Evolutionary conservation across 495 filamentous ascomycete genomes (phyloP), one percentile per base, ranked within the genome.

Genomic region (Bacidia rubella): DNA sequence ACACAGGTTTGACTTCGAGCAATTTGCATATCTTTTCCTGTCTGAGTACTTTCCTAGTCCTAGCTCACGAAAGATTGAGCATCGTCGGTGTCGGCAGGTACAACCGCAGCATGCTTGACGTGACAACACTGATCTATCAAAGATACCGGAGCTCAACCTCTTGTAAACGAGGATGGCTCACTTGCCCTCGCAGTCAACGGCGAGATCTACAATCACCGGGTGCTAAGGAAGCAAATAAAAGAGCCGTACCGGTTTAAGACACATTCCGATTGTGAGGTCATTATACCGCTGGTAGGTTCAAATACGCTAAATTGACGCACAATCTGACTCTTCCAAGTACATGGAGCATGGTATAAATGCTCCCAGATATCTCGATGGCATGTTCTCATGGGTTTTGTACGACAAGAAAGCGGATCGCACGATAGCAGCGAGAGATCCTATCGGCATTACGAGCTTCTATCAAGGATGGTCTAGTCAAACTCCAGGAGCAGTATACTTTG

Each of bases 371-470:
- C 81, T 98, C 56, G 92, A 98, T 66, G 92, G 92, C 69, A 98
- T 98, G 93, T 98, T 98, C 79, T 95, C 90, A 11, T 98, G 90
- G 74, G 89, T 97, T 41, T 76, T 98, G 24, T 96, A 93, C 70
- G 92, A 98, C 74, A 92, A 90, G 73, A 82, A 75, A 47, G 78
- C 82, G 62, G 86, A 98, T 71, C 83, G 93, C 49, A 86, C 85
- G 27, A 79, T 98, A 58, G 93, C 92, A 24, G 93, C 92, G 39
- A 81, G 92, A 62, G 92, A 98, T 66, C 92, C 92, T 40, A 95
- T 98, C 57, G 92, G 92, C 68, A 84, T 98, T 67, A 97, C 90
- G 49, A 95, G 86, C 59, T 89, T 98, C 66, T 98, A 97, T 73
- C 83, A 93, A 62, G 92, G 92, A 51, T 83, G 85, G 72, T 90